Base-by-base conservation (phyloP, 2,329 filamentous ascomycete species). In the Tolypocladium nubicola region DNA sequence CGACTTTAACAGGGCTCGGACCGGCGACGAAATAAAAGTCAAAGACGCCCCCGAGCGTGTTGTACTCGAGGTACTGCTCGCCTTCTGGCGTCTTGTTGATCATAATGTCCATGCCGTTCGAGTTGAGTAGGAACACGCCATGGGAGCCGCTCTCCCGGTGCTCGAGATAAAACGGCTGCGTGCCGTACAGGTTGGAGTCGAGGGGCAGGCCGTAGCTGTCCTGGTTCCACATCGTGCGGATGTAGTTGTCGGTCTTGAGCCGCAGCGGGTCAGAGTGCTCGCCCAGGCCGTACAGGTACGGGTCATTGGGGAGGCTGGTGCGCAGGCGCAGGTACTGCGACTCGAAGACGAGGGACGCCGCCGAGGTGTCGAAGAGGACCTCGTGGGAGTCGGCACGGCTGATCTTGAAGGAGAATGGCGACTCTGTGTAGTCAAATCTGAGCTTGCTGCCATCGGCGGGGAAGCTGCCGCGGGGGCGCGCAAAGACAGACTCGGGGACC, bases 11-110 rank as follows among this genome's bases (percentile, higher is more conserved):
- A 58, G 86, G 85, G 0, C 79, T 84, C 0, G 88, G 87, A 0
- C 90, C 90, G 14, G 86, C 80, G 65, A 88, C 88, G 72, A 94
- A 89, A 69, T 89, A 92, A 21, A 94, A 75, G 66, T 94, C 89
- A 56, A 94, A 82, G 54, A 79, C 85, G 26, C 90, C 90, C 56
- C 90, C 90, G 0, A 95, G 72, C 0, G 85, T 83, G 68, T 92
- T 90, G 73, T 92, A 94, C 71, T 93, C 87, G 21, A 94, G 80
- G 60, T 86, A 90, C 67, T 92, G 84, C 5, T 80, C 78, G 6
- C 78, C 76, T 45, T 77, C 72, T 9, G 74, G 71, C 0, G 80
- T 81, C 61, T 83, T 80, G 79, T 62, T 87, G 79, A 92, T 75
- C 3, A 90, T 71, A 9, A 90, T 74, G 62, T 94, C 89, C 69